Evolutionary conservation across 176 grass and related monocot species (phyloP).

Genomic region (Guadua angustifolia): DNA sequence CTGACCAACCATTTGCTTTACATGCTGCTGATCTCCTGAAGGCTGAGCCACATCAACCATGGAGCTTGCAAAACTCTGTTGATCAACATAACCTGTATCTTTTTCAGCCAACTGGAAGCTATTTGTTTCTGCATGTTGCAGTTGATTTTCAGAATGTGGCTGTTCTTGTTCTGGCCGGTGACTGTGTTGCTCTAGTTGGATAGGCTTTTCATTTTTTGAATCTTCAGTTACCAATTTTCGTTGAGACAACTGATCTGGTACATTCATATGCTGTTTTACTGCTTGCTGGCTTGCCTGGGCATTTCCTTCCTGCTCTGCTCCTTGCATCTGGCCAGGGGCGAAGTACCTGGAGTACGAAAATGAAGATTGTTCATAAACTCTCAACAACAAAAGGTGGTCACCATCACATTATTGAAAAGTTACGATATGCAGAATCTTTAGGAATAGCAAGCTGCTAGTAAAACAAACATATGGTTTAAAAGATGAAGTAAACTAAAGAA

Average conservation of each 20-base stretch:
- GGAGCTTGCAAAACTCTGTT: slow-evolving; percentile 42
- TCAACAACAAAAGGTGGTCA: slow-evolving; percentile 1
- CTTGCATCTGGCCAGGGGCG: slow-evolving; percentile 37
- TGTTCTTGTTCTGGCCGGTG: slow-evolving; percentile 33
- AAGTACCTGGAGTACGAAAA: slow-evolving; percentile 28
- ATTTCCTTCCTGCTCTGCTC: slow-evolving; percentile 38
- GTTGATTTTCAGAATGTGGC: slow-evolving; percentile 34
- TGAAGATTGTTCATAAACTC: slow-evolving; percentile 36
- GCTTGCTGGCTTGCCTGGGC: slow-evolving; percentile 37
- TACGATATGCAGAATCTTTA: background rate
- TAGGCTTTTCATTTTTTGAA: slow-evolving; percentile 43
- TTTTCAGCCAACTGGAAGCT: slow-evolving; percentile 57
- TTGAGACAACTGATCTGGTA: slow-evolving; percentile 37
- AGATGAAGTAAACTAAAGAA: background rate
- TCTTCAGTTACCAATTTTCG: slow-evolving; percentile 42
- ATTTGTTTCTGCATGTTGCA: slow-evolving; percentile 47
- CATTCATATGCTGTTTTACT: slow-evolving; percentile 38
- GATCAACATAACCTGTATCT: slow-evolving; percentile 40
- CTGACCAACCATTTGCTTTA: slow-evolving; percentile 44
- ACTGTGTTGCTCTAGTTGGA: slow-evolving; percentile 20
- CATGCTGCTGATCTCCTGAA: slow-evolving; percentile 41
- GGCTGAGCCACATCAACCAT: slow-evolving; percentile 45
- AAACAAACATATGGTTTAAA: background rate
- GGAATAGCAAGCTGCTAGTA: slow-evolving; percentile 21
- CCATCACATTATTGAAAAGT: slow-evolving; percentile 21